Evolutionary conservation across 768 basidiomycete genomes (phyloP), one percentile per base, ranked within the genome.

Genomic region (Tricholoma hemisulphureum): DNA sequence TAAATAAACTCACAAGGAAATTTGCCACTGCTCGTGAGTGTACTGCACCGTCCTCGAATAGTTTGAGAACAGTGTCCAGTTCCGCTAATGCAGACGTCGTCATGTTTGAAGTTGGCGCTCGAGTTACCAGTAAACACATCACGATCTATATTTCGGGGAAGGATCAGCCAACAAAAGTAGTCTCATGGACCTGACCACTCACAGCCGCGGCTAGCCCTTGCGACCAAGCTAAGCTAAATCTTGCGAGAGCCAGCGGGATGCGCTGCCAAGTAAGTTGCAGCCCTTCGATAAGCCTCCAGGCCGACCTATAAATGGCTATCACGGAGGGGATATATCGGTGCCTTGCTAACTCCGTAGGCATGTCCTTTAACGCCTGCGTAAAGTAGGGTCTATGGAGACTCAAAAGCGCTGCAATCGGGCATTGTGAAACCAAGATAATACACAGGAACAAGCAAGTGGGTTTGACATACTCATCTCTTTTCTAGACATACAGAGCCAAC

Each of bases 261-360:
- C 63, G 58, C 14, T 67, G 66, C 71, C 79, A 81, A 1, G 77
- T 70, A n/a, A 76, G 67, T 16, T 72, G 71, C 52, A 87, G 71
- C 0, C 76, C 76, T 46, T 80, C 75, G 37, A 85, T 82, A 28
- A 89, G 63, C 14, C 88, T 75, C 83, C 86, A 89, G 4, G 87
- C 84, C 2, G 86, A 87, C 2, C 87, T 85, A 69, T 88, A 90
- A 13, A 83, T 82, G 0, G 89, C 85, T 68, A 87, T 79, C 5
- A 89, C 85, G 1, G 89, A 91, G 1, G 85, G 83, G 0, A 83
- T 78, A 67, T 84, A 89, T 63, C 75, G 79, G 63, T 90, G 87
- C 56, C 77, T 77, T 49, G 85, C 73, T 2, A 84, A 73, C 55
- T 89, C 84, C 7, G 70, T 62, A 0, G 85, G 83, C 50, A 75